phyloP scores from a whole-genome alignment of 768 basidiomycete genomes.

The Pholiota microspora region DNA sequence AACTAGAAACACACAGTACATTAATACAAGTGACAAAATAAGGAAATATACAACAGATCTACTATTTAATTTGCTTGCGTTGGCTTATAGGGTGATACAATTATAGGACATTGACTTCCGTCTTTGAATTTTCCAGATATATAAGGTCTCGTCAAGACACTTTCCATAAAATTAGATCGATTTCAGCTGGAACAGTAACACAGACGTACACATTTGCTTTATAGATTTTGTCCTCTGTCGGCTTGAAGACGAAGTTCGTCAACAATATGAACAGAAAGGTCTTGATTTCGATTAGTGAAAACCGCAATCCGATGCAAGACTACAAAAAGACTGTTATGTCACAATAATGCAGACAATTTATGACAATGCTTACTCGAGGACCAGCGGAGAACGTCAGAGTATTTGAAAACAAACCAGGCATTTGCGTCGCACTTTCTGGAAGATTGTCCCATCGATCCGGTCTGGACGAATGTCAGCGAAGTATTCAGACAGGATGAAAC shows the following conservation, averaged over 20 bases:
- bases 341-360: neutral
- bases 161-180: constrained; percentile 20
- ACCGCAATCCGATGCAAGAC: constrained; percentile 83
- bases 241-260: constrained; percentile 61
- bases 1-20: neutral
- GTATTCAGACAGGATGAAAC: neutral
- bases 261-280: constrained; percentile 69
- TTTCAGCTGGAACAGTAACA: neutral
- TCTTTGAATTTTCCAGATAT: constrained; percentile 48
- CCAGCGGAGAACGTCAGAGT: constrained; percentile 78
- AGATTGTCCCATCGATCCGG: constrained; percentile 82
- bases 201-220: constrained; percentile 61
- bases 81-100: constrained; percentile 39
- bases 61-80: neutral
- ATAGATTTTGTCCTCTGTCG: constrained; percentile 50
- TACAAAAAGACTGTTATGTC: constrained; percentile 25
- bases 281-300: constrained; percentile 85
- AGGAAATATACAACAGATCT: neutral
- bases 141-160: constrained; percentile 67
- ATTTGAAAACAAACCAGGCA: constrained; percentile 73
- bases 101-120: constrained; percentile 63
- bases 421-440: constrained; percentile 61
- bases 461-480: constrained; percentile 31
- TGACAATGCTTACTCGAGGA: constrained; percentile 57
- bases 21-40: neutral